Percentiles rank a stretch among this genome's conserved stretches.
phyloP scores from a whole-genome alignment of 192 early-diverging fungal species.

The Backusella australiensis region DNA sequence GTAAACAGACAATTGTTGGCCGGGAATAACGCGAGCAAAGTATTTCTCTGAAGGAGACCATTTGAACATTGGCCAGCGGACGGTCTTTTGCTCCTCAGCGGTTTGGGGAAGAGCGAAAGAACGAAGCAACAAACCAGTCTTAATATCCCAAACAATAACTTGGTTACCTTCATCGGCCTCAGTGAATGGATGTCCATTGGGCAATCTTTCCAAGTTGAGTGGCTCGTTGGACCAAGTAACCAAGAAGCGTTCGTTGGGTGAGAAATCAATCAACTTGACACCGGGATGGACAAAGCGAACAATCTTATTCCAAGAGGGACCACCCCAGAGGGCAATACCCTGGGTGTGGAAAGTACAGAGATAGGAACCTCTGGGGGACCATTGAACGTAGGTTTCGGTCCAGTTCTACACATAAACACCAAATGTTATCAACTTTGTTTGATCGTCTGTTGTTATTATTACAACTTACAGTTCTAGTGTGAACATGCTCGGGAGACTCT shows the following conservation, averaged over 20 bases:
- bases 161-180: constrained; percentile 72
- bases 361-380: constrained; percentile 96
- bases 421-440: neutral
- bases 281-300: constrained; percentile 87
- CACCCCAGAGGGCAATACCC: constrained; percentile 96
- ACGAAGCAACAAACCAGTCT: constrained; percentile 79
- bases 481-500: constrained; percentile 75
- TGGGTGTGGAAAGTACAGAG: constrained; percentile 90
- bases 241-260: constrained; percentile 90
- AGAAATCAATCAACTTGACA: constrained; percentile 89
- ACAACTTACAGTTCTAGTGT: constrained; percentile 50
- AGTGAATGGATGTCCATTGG: constrained; percentile 71
- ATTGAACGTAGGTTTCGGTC: constrained; percentile 91
- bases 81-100: constrained; percentile 51
- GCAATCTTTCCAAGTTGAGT: constrained; percentile 52
- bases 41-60: constrained; percentile 95
- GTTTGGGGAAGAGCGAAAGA: constrained; percentile 72
- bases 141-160: constrained; percentile 87
- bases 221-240: constrained; percentile 89
- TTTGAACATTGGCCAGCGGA: constrained; percentile 94
- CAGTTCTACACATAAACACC: constrained; percentile 61
- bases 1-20: constrained; percentile 79
- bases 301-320: constrained; percentile 86
- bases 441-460: neutral
- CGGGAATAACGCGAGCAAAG: constrained; percentile 84